Conservation (phyloP, 169 alveolate species). For the Plasmodium adleri region DNA sequence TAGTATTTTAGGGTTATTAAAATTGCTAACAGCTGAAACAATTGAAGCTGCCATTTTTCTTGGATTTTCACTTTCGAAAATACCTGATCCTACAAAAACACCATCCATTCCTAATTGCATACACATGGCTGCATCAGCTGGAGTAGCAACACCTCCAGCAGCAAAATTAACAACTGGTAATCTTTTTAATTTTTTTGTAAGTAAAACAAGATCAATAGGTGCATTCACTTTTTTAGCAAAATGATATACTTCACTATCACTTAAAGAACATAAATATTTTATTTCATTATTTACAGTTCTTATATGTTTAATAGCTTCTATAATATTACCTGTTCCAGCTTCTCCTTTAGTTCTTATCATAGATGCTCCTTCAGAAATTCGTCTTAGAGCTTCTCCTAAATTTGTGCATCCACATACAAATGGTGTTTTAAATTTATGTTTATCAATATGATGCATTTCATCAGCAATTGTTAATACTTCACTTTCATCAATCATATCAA, state of each 20-base stretch:
- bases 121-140: conserved; percentile 86
- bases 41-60: conserved; percentile 84
- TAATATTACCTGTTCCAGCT: conserved; percentile 87
- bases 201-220: conserved; percentile 77
- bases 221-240: conserved; percentile 80
- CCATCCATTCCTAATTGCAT: conserved; percentile 88
- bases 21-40: conserved; percentile 77
- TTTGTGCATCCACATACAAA: conserved; percentile 88
- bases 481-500: conserved; percentile 87
- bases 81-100: conserved; percentile 88
- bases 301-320: conserved; percentile 85
- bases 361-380: conserved; percentile 87
- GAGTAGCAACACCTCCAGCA: conserved; percentile 88
- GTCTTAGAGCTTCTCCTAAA: conserved; percentile 88
- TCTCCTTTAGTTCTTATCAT: conserved; percentile 89
- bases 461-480: conserved; percentile 89
- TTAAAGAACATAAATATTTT: conserved; percentile 48
- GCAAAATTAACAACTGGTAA: conserved; percentile 90
- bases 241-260: conserved; percentile 80
- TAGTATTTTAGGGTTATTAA: conserved; percentile 66
- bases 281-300: conserved; percentile 82
- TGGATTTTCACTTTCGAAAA: conserved; percentile 85
- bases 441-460: conserved; percentile 82
- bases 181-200: conserved; percentile 72
- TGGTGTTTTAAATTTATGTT: conserved; percentile 84